Evolutionary conservation across 2,329 filamentous ascomycete species (phyloP), one percentile per base, ranked within the genome.

Genomic region (Aspergillus udagawae): DNA sequence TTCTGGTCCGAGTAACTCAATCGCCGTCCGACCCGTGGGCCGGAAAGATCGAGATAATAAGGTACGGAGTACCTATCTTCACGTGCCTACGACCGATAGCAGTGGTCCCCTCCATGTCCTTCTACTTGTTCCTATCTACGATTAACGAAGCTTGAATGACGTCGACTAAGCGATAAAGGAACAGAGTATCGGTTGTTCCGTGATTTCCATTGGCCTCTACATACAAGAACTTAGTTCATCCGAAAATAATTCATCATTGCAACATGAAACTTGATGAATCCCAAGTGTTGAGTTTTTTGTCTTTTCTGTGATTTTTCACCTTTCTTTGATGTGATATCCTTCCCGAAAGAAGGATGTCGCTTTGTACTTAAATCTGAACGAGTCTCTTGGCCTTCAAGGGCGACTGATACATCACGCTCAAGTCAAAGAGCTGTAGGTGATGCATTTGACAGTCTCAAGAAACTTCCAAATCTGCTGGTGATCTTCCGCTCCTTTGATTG

Each of bases 401-500:
- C 42, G 17, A 4, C 21, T 32, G 49, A 42, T 50, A 35, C n/a
- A 51, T n/a, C 25, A 14, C 35, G 45, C 49, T 56, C 51, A 60
- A 32, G 51, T 64, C 50, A 55, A 41, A 29, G 61, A 52, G 35
- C 59, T 64, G 55, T 74, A 74, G 12, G 59, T 66, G 51, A 74
- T 69, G 52, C 71, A 73, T 9, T 63, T 60, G 21, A 73, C 66
- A 14, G 65, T 68, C 25, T 70, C 69, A 29, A 74, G 59, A 38
- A 73, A 67, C 45, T 71, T 73, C 70, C 70, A 72, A 38, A 73
- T 67, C 35, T 73, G 71, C 58, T 73, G 69, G 51, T 70, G 60
- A 35, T 67, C 54, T 7, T 66, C 64, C 2, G 62, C 66, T 0
- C 70, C 70, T 23, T 63, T 65, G 25, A 71, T 67, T 0, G 60